These are phyloP conservation scores for Coniochaeta sp. DNA, from an alignment of 2,329 filamentous ascomycete genomes.

Conservation along the genomic window DNA sequence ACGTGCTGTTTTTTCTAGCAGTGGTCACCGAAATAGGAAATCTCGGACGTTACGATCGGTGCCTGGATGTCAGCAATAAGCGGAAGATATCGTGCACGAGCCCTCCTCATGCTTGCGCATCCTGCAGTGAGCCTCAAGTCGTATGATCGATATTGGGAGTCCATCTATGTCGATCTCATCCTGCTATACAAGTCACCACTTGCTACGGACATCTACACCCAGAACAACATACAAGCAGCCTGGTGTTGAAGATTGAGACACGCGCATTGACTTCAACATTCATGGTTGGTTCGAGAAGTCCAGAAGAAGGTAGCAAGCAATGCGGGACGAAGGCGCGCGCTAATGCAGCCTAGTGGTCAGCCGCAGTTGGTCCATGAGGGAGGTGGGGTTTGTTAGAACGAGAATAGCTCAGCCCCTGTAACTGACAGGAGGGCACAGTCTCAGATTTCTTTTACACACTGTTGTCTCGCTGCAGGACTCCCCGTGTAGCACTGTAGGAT, in stretches of 20 bases:
- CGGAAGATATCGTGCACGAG: too few species aligned
- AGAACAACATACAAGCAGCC: too few species aligned
- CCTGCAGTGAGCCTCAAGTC: too few species aligned
- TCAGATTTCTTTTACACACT: not conserved
- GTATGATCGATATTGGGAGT: too few species aligned
- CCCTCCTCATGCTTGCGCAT: too few species aligned
- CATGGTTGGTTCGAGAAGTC: not conserved
- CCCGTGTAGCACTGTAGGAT: not conserved
- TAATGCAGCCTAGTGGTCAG: slow-evolving; percentile 7
- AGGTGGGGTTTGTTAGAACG: not conserved
- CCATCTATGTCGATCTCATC: too few species aligned
- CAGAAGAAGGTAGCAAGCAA: not conserved
- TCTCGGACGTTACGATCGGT: not conserved
- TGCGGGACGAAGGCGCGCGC: slow-evolving; percentile 2
- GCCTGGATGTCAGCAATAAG: not conserved
- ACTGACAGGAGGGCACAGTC: slow-evolving; percentile 3
- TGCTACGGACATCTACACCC: too few species aligned
- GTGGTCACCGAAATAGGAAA: not conserved
- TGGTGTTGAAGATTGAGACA: not conserved
- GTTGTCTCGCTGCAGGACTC: too few species aligned
- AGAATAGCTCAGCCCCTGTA: slow-evolving; percentile 9
- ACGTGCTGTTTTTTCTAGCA: too few species aligned
- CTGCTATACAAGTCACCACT: too few species aligned
- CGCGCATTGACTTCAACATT: not conserved
- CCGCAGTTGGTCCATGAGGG: slow-evolving; percentile 5